phyloP scores from a whole-genome alignment of 202 grass and related monocot species.

The Zizania palustris region DNA sequence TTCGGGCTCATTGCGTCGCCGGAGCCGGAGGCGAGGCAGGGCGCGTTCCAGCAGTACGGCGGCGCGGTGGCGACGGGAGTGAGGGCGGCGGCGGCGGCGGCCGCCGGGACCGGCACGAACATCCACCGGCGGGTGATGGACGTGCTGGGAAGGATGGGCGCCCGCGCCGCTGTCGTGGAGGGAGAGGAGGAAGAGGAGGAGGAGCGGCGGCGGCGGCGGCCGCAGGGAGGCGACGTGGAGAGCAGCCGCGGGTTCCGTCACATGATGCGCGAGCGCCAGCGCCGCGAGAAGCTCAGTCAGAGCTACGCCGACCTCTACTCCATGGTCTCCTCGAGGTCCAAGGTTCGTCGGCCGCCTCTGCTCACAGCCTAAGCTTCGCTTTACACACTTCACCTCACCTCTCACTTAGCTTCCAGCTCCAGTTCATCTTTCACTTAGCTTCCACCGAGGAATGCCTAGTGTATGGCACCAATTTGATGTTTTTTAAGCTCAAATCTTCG shows the following conservation, averaged over 20 bases:
- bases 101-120: not conserved
- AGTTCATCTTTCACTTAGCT: not conserved
- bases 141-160: conserved; percentile 43
- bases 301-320: conserved; percentile 85
- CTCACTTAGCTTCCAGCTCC: not conserved
- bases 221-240: conserved; percentile 28
- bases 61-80: not conserved
- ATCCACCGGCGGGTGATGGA: conserved; percentile 48
- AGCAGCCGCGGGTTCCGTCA: conserved; percentile 90
- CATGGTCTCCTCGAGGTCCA: conserved; percentile 66
- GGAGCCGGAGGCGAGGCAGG: not conserved
- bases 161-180: too few relatives aligned
- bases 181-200: conserved; percentile 1
- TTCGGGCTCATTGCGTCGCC: conserved; percentile 51
- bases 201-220: not conserved
- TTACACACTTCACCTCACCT: too few relatives aligned
- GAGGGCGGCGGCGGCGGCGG: not conserved
- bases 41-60: conserved; percentile 55
- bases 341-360: conserved; percentile 37
- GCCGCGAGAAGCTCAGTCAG: conserved; percentile 96
- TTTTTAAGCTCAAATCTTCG: not conserved
- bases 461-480: not conserved
- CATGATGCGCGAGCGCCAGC: conserved; percentile 98
- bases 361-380: not conserved
- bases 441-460: not conserved